phyloP scores from a whole-genome alignment of 805 yeast genomes.

The Helenozyma rhizophorensis region DNA sequence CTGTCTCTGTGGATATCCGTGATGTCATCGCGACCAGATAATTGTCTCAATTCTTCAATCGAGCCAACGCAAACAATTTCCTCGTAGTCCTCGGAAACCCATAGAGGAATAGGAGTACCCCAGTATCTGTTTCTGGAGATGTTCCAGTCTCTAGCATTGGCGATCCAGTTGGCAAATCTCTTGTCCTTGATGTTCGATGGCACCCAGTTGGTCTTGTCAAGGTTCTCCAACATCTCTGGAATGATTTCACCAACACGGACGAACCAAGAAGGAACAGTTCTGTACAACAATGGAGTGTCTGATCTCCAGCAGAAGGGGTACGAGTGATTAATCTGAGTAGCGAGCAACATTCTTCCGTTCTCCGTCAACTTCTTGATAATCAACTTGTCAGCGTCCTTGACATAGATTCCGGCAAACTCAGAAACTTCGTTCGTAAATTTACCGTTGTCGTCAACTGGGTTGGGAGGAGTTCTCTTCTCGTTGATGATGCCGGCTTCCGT shows the following conservation, averaged over 20 bases:
- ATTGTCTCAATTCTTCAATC: constrained; percentile 75
- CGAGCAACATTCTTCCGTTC: constrained; percentile 67
- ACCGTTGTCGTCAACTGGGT: constrained; percentile 94
- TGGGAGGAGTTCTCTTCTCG: constrained; percentile 73
- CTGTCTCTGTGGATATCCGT: constrained; percentile 91
- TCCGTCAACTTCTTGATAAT: constrained; percentile 83
- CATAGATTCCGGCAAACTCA: constrained; percentile 77
- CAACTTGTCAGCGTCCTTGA: constrained; percentile 91
- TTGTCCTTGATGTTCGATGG: constrained; percentile 87
- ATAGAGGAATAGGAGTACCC: constrained; percentile 99
- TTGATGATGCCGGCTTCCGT: constrained; percentile 68
- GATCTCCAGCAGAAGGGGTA: constrained; percentile 99
- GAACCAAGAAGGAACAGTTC: constrained; percentile 99
- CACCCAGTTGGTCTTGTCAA: constrained; percentile 90
- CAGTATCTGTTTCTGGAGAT: constrained; percentile 97
- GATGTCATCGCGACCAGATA: constrained; percentile 77
- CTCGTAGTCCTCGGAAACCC: constrained; percentile 92
- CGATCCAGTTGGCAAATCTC: constrained; percentile 96
- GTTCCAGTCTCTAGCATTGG: constrained; percentile 99
- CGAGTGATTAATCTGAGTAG: constrained; percentile 86
- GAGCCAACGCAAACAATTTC: constrained; percentile 95
- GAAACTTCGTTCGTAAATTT: constrained; percentile 70
- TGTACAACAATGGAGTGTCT: constrained; percentile 93
- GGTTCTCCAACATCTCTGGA: constrained; percentile 84
- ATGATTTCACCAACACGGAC: constrained; percentile 83